Evolutionary conservation across 805 yeast genomes (phyloP), one percentile per base, ranked within the genome.

Genomic region (Saturnispora mendoncae): DNA sequence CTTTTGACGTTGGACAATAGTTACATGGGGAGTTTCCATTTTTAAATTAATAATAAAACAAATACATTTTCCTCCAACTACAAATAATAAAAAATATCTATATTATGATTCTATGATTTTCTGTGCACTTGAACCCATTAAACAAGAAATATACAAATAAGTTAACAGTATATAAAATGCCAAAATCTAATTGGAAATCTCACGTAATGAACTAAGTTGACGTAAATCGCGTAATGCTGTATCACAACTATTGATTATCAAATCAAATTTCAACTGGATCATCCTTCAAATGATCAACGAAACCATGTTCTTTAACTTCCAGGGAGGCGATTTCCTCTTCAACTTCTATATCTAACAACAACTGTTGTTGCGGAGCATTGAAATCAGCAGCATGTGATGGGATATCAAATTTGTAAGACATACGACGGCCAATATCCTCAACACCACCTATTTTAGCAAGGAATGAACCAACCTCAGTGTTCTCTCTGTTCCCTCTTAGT

Each of bases 401-500:
- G n/a, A n/a, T n/a, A 10, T 18, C 26, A 21, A 6, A 41, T 20
- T 41, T 29, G 25, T 41, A 35, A 18, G 35, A 36, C 27, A 36
- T 10, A 19, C 15, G n/a, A 19, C 30, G 27, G 8, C 42, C 42
- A 15, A 39, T 13, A 15, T 20, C 12, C 3, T 41, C 15, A 6
- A 39, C 39, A 18, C 21, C 46, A 13, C 41, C 41, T 7, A 39
- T 13, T 3, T n/a, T n/a, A 35, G 71, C 82, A 79, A 87, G 70
- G 56, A 80, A 84, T 20, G 66, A 55, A 4, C 96, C 96, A 46
- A 88, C 72, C 51, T 85, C 96, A 31, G 68, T 85, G 62, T 90
- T 88, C 63, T 88, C 97, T 54, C 76, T 84, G 60, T 80, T 83
- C 6, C 97, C 97, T 24, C 71, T 71, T 41, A 87, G 65, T 9